Conservation (phyloP, 129 eudicot species). For the Pseudognaphalium luteoalbum region DNA sequence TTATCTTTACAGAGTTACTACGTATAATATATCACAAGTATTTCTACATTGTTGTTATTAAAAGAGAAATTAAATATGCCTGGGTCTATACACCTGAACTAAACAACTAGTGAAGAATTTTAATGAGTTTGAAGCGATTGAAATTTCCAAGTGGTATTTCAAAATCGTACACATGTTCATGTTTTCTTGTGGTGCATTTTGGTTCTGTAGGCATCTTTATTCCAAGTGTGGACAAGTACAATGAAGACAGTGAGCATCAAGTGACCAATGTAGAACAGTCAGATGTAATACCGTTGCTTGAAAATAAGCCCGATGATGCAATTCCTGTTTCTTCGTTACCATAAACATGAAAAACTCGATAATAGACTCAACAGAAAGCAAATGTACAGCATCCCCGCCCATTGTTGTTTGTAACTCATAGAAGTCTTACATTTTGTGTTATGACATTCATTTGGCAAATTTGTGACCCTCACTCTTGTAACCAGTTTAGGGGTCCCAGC, state of each 20-base stretch:
- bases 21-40: not conserved
- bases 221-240: slow-evolving; percentile 60
- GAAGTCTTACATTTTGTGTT: slow-evolving; percentile 1
- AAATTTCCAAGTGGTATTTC: not conserved
- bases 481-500: not conserved
- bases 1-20: slow-evolving; percentile 9
- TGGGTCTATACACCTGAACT: not conserved
- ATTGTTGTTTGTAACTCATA: slow-evolving; percentile 14
- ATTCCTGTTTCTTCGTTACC: slow-evolving; percentile 3
- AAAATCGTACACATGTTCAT: not conserved
- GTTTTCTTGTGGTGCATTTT: not conserved
- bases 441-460: not conserved
- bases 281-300: slow-evolving; percentile 62
- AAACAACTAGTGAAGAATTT: not conserved
- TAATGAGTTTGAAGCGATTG: not conserved
- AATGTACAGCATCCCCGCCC: slow-evolving; percentile 23
- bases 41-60: not conserved
- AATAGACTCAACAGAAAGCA: not conserved
- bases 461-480: not conserved
- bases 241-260: slow-evolving; percentile 53
- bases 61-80: not conserved
- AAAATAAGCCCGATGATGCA: slow-evolving; percentile 34
- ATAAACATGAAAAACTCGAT: slow-evolving; percentile 10
- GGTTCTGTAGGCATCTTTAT: slow-evolving; percentile 69
- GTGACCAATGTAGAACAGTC: slow-evolving; percentile 30